phyloP scores from a whole-genome alignment of 1,284 basidiomycete species.

The Athelia psychrophila region DNA sequence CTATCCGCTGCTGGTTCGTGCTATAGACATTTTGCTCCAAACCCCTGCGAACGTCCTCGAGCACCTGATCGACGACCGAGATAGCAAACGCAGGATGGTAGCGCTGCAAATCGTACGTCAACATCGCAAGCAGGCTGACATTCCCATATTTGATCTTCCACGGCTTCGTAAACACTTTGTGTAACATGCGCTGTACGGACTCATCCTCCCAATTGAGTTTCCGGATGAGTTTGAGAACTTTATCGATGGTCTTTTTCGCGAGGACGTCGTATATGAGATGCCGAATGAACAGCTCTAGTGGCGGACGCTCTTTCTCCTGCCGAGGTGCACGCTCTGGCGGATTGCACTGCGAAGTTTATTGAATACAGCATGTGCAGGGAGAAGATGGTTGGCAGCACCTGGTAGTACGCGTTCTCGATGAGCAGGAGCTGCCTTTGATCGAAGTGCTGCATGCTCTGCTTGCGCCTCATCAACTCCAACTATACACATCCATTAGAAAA shows the following conservation, averaged over 20 bases:
- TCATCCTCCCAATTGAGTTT: slow-evolving; percentile 95
- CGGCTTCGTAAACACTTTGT: slow-evolving; percentile 90
- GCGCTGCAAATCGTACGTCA: slow-evolving; percentile 90
- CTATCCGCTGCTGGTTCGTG: slow-evolving; percentile 90
- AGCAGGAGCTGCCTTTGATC: slow-evolving; percentile 88
- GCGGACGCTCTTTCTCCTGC: slow-evolving; percentile 82
- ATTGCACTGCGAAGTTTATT: slow-evolving; percentile 70
- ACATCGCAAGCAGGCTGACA: slow-evolving; percentile 89
- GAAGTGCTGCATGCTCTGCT: slow-evolving; percentile 90
- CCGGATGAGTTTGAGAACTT: slow-evolving; percentile 87
- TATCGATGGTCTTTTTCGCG: slow-evolving; percentile 88
- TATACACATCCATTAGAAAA: slow-evolving; percentile 27
- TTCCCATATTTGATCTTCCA: slow-evolving; percentile 96
- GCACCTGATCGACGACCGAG: slow-evolving; percentile 88
- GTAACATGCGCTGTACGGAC: slow-evolving; percentile 47
- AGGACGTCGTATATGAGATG: slow-evolving; percentile 93
- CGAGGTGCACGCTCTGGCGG: slow-evolving; percentile 91
- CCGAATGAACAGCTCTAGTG: slow-evolving; percentile 90
- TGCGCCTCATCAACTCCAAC: slow-evolving; percentile 93
- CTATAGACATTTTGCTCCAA: slow-evolving; percentile 95
- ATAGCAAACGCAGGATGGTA: slow-evolving; percentile 91
- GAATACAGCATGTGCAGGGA: slow-evolving; percentile 2
- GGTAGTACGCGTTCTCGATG: slow-evolving; percentile 98
- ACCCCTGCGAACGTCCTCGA: slow-evolving; percentile 90
- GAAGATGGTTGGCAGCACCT: slow-evolving; percentile 42